Percentiles rank a stretch among this genome's conserved stretches.
Conservation (phyloP, 2,329 filamentous ascomycete species). For the Hypoxylon sp. region DNA sequence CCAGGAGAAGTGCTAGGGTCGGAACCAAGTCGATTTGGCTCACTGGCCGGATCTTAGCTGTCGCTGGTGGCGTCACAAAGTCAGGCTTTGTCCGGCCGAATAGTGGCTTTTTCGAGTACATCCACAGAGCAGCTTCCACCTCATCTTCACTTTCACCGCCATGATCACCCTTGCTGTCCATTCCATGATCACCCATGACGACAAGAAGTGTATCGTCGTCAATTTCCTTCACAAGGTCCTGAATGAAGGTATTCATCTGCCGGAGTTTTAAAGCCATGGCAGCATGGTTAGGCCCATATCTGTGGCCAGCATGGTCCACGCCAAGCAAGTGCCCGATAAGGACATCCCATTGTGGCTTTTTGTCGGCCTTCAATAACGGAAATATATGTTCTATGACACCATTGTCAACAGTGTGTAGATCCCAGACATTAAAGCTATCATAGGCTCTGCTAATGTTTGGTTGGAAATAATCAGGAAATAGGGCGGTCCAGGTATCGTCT, state of each 20-base stretch:
- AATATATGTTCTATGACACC: slow-evolving; percentile 93
- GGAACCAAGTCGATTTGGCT: slow-evolving; percentile 96
- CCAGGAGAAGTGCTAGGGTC: slow-evolving; percentile 88
- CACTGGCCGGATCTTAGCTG: slow-evolving; percentile 81
- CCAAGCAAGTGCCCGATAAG: slow-evolving; percentile 94
- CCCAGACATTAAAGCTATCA: slow-evolving; percentile 99
- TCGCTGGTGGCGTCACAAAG: slow-evolving; percentile 71
- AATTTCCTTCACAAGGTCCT: slow-evolving; percentile 77
- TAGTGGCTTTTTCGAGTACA: slow-evolving; percentile 91
- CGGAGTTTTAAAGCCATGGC: slow-evolving; percentile 92
- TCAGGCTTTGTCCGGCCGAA: slow-evolving; percentile 83
- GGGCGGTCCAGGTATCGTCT: slow-evolving; percentile 96
- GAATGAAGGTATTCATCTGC: slow-evolving; percentile 90
- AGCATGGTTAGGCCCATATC: slow-evolving; percentile 92
- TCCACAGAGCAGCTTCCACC: slow-evolving; percentile 94
- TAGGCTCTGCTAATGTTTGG: slow-evolving; percentile 87
- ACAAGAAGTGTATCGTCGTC: slow-evolving; percentile 91
- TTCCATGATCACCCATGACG: slow-evolving; percentile 99
- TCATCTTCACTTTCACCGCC: slow-evolving; percentile 99
- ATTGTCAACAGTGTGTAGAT: slow-evolving; percentile 96
- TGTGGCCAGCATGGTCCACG: slow-evolving; percentile 96
- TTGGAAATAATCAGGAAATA: slow-evolving; percentile 96
- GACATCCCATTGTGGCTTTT: slow-evolving; percentile 87
- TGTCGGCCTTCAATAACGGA: slow-evolving; percentile 79
- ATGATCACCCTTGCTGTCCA: slow-evolving; percentile 97